A percentile compares a stretch with the other conserved stretches of the same genome.
Evolutionary conservation across 257 asterid genomes (phyloP).

Genomic region (Salvia miltiorrhiza): DNA sequence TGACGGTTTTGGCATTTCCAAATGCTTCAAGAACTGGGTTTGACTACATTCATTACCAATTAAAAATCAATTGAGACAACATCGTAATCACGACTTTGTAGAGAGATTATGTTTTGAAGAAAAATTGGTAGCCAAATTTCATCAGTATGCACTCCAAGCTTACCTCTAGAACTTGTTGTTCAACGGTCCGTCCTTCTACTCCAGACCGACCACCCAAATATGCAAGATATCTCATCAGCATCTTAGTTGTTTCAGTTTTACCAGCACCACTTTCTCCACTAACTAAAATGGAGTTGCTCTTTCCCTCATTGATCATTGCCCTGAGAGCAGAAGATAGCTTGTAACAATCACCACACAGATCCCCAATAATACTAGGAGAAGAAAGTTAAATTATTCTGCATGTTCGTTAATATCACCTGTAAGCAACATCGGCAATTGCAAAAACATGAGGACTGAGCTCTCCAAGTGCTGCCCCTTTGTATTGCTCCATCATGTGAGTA

Average conservation of each 20-base stretch:
- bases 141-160: slow-evolving; percentile 34
- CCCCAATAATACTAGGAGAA: slow-evolving; percentile 9
- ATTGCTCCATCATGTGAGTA: slow-evolving; percentile 94
- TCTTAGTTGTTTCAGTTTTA: slow-evolving; percentile 89
- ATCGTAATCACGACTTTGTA: slow-evolving; percentile 14
- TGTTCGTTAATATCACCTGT: slow-evolving; percentile 43
- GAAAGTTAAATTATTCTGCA: slow-evolving; percentile 6
- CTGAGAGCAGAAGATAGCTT: slow-evolving; percentile 36
- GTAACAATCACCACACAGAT: slow-evolving; percentile 1
- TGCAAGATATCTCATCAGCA: slow-evolving; percentile 94
- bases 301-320: slow-evolving; percentile 85
- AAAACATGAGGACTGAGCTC: slow-evolving; percentile 96
- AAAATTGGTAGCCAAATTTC: background rate
- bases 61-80: slow-evolving; percentile 12
- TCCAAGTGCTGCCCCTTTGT: slow-evolving; percentile 89
- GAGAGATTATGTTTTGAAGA: background rate
- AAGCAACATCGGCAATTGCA: slow-evolving; percentile 88
- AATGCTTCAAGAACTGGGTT: slow-evolving; percentile 97
- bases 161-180: slow-evolving; percentile 94
- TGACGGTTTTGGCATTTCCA: slow-evolving; percentile 92
- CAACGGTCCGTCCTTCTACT: slow-evolving; percentile 92
- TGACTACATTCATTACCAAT: slow-evolving; percentile 47
- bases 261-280: slow-evolving; percentile 99
- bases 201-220: slow-evolving; percentile 88
- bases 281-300: slow-evolving; percentile 87